Conservation (phyloP, 176 grass and related monocot genomes). For the Avena eriantha region DNA sequence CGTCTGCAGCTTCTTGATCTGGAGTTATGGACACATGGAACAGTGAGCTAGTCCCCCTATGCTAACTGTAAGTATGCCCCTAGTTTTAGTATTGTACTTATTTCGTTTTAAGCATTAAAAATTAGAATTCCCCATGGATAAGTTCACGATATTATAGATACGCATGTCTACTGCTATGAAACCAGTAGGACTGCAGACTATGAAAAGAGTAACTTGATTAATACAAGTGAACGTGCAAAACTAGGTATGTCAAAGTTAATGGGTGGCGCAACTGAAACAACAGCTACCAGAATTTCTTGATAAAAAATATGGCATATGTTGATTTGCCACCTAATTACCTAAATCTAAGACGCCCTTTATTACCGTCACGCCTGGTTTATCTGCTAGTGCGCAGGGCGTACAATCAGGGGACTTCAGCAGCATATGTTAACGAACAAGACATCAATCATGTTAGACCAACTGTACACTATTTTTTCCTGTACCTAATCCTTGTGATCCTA, state of each 20-base stretch:
- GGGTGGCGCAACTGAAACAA: not conserved
- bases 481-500: slow-evolving; percentile 25
- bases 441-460: slow-evolving; percentile 17
- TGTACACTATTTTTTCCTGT: not conserved
- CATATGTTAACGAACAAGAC: not conserved
- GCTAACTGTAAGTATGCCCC: not conserved
- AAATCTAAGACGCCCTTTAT: slow-evolving; percentile 5
- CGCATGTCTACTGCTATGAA: not conserved
- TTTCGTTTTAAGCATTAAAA: not conserved
- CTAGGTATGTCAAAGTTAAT: not conserved
- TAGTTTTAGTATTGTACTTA: not conserved
- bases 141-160: not conserved
- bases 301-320: not conserved
- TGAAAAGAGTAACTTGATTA: not conserved
- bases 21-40: slow-evolving; percentile 1
- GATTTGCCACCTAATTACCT: not conserved
- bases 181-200: not conserved
- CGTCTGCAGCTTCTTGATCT: not conserved
- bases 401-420: not conserved
- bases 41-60: not conserved
- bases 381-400: slow-evolving; percentile 19
- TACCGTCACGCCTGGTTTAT: not conserved
- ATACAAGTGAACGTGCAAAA: slow-evolving; percentile 13
- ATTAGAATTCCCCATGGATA: not conserved
- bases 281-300: not conserved